A percentile compares a stretch with the other conserved stretches of the same genome.
Conservation (phyloP, 169 alveolate genomes). For the Theileria sp. region DNA sequence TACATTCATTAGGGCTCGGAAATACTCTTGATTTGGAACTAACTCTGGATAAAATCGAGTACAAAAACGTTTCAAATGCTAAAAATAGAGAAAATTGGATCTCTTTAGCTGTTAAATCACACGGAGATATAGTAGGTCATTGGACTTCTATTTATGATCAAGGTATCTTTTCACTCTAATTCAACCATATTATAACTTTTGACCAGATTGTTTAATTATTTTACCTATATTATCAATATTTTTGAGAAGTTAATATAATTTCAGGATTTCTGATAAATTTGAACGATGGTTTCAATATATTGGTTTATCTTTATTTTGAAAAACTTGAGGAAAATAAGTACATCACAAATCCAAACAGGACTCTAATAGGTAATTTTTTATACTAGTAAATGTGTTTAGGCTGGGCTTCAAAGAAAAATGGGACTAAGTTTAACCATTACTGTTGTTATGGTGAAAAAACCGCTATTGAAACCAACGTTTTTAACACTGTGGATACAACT, state of each 20-base stretch:
- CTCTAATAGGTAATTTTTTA: constrained; percentile 22
- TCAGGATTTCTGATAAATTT: constrained; percentile 44
- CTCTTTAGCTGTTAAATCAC: constrained; percentile 50
- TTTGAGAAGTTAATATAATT: background rate
- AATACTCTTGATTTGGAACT: constrained; percentile 21
- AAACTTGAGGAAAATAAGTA: constrained; percentile 35
- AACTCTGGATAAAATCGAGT: constrained; percentile 29
- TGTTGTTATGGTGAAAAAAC: constrained; percentile 40
- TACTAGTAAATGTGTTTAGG: constrained; percentile 16
- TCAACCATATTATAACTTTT: background rate
- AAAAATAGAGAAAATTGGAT: constrained; percentile 29
- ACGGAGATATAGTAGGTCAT: constrained; percentile 28
- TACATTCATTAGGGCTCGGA: constrained; percentile 20
- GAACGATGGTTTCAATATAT: constrained; percentile 16
- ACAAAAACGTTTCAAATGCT: background rate
- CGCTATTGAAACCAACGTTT: background rate
- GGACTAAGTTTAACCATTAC: background rate
- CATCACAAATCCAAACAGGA: constrained; percentile 35
- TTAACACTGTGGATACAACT: constrained; percentile 25
- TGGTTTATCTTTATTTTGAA: constrained; percentile 39
- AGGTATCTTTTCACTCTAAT: constrained; percentile 29
- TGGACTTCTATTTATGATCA: constrained; percentile 64
- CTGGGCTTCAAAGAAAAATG: constrained; percentile 30
- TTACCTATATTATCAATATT: background rate
- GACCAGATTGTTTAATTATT: background rate